A percentile compares a stretch with the other conserved stretches of the same genome.
These are phyloP conservation scores for Solanum bukasovii DNA, from an alignment of 257 asterid genomes.

Conservation along the genomic window DNA sequence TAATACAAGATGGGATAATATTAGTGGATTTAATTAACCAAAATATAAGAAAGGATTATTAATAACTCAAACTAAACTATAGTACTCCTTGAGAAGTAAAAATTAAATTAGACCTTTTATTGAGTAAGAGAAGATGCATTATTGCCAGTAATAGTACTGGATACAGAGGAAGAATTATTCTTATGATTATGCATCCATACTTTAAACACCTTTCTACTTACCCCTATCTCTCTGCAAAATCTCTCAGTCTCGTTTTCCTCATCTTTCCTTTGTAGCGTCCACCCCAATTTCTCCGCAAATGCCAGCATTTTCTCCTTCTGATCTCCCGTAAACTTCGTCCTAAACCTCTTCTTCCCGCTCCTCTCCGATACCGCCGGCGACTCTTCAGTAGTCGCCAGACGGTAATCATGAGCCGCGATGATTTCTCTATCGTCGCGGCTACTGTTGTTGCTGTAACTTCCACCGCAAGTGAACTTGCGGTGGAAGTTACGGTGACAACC, in stretches of 20 bases:
- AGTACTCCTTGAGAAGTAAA: not conserved
- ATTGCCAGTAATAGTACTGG: conserved; percentile 26
- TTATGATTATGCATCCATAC: conserved; percentile 87
- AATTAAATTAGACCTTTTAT: conserved; percentile 7
- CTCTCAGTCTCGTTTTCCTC: conserved; percentile 54
- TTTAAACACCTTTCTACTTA: conserved; percentile 61
- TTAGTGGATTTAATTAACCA: not conserved
- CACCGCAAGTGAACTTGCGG: conserved; percentile 24
- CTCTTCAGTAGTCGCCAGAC: not conserved
- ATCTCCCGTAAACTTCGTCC: conserved; percentile 57
- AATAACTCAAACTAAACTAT: not conserved
- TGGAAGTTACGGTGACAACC: conserved; percentile 74
- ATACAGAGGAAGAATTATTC: conserved; percentile 17
- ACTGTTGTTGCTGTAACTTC: not conserved
- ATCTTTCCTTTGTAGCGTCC: conserved; percentile 53
- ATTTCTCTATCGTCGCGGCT: not conserved
- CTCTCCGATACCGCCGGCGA: conserved; percentile 15
- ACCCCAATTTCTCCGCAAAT: conserved; percentile 62
- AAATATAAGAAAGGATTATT: not conserved
- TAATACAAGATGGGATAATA: not conserved
- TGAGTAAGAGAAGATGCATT: conserved; percentile 52
- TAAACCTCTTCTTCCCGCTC: conserved; percentile 44
- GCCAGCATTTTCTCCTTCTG: conserved; percentile 65
- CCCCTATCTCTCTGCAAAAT: conserved; percentile 53
- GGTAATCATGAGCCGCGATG: not conserved